Percentiles rank a stretch among this genome's conserved stretches.
phyloP scores from a whole-genome alignment of 1,284 basidiomycete species.

The Ceratobasidium sp. region DNA sequence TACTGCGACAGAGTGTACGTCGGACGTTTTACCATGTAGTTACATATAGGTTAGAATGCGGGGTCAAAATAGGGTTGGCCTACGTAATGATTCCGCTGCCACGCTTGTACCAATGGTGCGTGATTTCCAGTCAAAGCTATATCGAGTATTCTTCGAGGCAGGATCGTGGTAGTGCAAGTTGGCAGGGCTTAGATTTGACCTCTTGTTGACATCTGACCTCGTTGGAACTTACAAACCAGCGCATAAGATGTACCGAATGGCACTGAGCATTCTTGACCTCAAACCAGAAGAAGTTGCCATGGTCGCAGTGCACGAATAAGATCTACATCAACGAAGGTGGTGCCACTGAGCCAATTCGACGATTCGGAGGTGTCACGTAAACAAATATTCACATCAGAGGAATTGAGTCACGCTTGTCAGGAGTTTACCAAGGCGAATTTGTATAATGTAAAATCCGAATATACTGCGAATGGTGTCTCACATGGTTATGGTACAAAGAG shows the following conservation, averaged over 20 bases:
- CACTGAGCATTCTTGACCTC: constrained; percentile 51
- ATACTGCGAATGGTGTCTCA: background rate
- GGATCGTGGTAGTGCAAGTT: constrained; percentile 51
- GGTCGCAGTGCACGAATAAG: constrained; percentile 57
- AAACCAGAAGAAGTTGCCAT: constrained; percentile 54
- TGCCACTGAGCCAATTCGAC: constrained; percentile 50
- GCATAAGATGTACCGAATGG: constrained; percentile 55
- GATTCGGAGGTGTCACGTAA: constrained; percentile 45
- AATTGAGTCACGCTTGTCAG: too few species aligned
- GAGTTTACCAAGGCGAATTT: too few species aligned
- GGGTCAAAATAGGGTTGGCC: constrained; percentile 45
- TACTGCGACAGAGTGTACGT: too few species aligned
- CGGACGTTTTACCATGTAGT: too few species aligned
- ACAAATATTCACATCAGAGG: background rate
- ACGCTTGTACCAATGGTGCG: constrained; percentile 52
- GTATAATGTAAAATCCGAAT: too few species aligned
- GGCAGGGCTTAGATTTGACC: constrained; percentile 53
- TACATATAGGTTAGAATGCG: background rate
- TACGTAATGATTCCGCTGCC: constrained; percentile 51
- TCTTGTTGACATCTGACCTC: constrained; percentile 54
- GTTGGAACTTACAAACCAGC: constrained; percentile 57
- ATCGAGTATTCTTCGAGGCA: background rate
- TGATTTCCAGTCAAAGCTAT: background rate
- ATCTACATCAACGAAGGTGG: constrained; percentile 53
- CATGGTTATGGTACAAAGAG: background rate